Percentiles rank a stretch among this genome's conserved stretches.
These are phyloP conservation scores for Yamadazyma sp. DNA, from an alignment of 805 yeast species.

Conservation along the genomic window DNA sequence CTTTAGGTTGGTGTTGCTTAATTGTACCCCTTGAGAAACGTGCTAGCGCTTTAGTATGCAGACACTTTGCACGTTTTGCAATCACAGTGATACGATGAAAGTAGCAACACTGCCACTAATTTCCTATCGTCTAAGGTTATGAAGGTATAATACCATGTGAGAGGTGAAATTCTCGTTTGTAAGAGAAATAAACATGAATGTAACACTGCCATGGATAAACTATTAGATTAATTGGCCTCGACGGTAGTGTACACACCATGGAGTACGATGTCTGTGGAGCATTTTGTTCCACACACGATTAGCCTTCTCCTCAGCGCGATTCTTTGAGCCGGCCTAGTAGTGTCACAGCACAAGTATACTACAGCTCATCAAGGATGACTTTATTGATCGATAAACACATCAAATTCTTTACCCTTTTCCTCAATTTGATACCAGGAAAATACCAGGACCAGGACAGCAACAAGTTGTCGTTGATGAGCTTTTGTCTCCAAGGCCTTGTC, in stretches of 20 bases:
- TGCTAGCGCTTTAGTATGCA: no score
- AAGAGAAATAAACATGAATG: no score
- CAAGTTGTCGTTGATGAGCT: constrained; percentile 66
- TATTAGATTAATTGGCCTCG: no score
- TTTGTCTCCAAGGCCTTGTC: constrained; percentile 62
- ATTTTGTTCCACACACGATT: no score
- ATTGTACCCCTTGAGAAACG: constrained; percentile 7
- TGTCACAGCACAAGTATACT: no score
- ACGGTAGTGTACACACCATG: no score
- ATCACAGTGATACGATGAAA: background rate
- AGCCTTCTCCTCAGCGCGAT: no score
- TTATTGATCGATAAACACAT: constrained; percentile 30
- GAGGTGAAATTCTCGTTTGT: no score
- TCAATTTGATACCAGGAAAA: constrained; percentile 52
- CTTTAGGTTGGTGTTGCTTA: constrained; percentile 5
- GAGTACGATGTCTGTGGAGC: no score
- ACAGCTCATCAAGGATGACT: constrained; percentile 4
- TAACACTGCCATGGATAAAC: no score
- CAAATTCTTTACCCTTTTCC: constrained; percentile 51
- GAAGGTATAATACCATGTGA: background rate
- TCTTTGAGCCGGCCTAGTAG: no score
- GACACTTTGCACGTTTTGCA: constrained; percentile 9
- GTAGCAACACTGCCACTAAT: constrained; percentile 6
- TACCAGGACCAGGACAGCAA: constrained; percentile 68
- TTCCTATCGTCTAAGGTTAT: no score